Conservation (phyloP, 768 basidiomycete species). For the Trametes cingulata region DNA sequence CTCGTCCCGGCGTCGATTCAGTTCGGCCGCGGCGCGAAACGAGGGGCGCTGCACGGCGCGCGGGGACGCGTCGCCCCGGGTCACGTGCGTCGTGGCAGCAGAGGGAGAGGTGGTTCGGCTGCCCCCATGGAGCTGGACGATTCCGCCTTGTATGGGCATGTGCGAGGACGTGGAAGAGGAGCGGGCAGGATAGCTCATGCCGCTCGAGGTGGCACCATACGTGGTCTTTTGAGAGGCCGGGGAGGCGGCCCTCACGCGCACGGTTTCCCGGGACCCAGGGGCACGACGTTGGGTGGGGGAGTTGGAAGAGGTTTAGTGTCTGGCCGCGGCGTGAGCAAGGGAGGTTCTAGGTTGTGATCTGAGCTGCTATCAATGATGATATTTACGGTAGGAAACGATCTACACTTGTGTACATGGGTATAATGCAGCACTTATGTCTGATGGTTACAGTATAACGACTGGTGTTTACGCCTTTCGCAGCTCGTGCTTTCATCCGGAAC, state of each 20-base stretch:
- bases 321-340: neutral
- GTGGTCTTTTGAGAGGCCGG: neutral
- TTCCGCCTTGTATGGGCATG: neutral
- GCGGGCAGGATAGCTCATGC: neutral
- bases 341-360: neutral
- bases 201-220: neutral
- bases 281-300: neutral
- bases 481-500: no score
- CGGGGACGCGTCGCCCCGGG: neutral
- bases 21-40: conserved; percentile 64
- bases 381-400: no score
- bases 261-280: neutral
- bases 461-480: no score
- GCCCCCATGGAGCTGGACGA: conserved; percentile 2
- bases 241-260: neutral
- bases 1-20: conserved; percentile 70
- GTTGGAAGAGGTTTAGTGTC: neutral
- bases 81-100: conserved; percentile 6
- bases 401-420: no score
- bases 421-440: no score
- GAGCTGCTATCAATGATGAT: neutral
- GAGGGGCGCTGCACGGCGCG: conserved; percentile 10
- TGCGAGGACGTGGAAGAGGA: neutral
- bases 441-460: no score
- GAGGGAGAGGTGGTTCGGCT: neutral